Evolutionary conservation across 176 grass and related monocot genomes (phyloP).

Genomic region (Oryza coarctata): DNA sequence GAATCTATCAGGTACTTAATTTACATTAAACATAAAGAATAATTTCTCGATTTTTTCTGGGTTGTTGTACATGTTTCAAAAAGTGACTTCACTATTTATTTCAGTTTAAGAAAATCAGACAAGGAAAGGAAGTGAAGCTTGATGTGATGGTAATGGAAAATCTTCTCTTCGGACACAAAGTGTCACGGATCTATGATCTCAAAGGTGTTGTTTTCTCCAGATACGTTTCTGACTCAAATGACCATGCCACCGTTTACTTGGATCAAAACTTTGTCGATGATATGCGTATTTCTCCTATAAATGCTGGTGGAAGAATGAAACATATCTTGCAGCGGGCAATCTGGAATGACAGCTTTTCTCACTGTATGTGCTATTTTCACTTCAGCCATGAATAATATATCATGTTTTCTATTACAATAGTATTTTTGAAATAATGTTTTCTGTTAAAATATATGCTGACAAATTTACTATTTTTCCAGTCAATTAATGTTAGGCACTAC

Average conservation of each 20-base stretch:
- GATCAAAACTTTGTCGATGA: slow-evolving; percentile 70
- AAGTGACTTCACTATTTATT: not conserved
- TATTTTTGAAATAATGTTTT: not conserved
- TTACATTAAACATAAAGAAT: not conserved
- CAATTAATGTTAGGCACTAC: slow-evolving; percentile 74
- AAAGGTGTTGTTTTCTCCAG: slow-evolving; percentile 54
- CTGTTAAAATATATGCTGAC: not conserved
- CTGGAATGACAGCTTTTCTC: slow-evolving; percentile 76
- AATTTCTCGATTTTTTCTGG: not conserved
- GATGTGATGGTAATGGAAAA: slow-evolving; percentile 93
- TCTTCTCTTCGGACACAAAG: slow-evolving; percentile 57
- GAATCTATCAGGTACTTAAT: slow-evolving; percentile 64
- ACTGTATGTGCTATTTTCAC: slow-evolving; percentile 43
- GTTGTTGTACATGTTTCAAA: not conserved
- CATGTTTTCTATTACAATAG: not conserved
- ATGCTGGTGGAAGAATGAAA: slow-evolving; percentile 61
- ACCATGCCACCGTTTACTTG: slow-evolving; percentile 47
- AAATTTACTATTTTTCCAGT: slow-evolving; percentile 37
- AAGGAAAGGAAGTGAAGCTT: slow-evolving; percentile 57
- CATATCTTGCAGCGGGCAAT: slow-evolving; percentile 67
- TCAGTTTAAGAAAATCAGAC: slow-evolving; percentile 59
- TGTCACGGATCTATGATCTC: slow-evolving; percentile 58
- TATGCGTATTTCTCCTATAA: slow-evolving; percentile 59
- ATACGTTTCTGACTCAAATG: slow-evolving; percentile 35
- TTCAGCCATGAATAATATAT: no score